Base-by-base conservation (phyloP, 2,329 filamentous ascomycete genomes). In the Penicillium sp. region DNA sequence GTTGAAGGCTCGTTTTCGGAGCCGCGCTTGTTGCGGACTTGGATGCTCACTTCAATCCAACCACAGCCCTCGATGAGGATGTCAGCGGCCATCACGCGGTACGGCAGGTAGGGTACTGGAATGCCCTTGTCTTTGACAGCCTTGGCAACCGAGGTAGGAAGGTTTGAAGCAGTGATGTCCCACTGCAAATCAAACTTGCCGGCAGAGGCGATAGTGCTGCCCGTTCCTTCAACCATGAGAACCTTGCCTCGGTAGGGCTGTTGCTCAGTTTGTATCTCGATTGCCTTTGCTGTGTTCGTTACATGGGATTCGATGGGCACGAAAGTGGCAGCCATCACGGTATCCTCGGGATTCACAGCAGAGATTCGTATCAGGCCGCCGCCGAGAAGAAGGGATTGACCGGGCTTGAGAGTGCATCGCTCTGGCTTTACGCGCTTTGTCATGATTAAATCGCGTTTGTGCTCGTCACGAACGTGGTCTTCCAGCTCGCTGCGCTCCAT, bases 41-140 rank as follows among this genome's bases (percentile, higher is more conserved):
- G 93, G 3, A 87, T 87, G 0, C 86, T 87, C 40, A 99, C 73
- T 74, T 99, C 94, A 2, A 99, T 82, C 89, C 95, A 99, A 7
- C 94, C 94, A 25, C 92, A 88, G 2, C 94, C 92, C 71, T 97
- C 93, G 48, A 99, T 86, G 14, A 99, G 77, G 23, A 99, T 85
- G 69, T 99, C 95, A 0, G 88, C 83, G 8, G 88, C 85, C 57
- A 94, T 81, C 2, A 97, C 85, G 14, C 84, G 83, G 73, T 92
- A 99, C 0, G 92, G 90, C 4, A 97, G 77, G 6, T 64, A 55
- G 22, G 68, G 65, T 0, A 67, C 57, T 6, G 66, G 62, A 15
- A 80, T 77, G 2, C 90, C 85, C 0, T 88, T 81, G 53, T 83
- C 85, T 87, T 77, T 37, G 82, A 85, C 43, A 82, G 82, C 2